These are phyloP conservation scores for Dryas integrifolia DNA, from an alignment of 331 rosid genomes.

Conservation along the genomic window DNA sequence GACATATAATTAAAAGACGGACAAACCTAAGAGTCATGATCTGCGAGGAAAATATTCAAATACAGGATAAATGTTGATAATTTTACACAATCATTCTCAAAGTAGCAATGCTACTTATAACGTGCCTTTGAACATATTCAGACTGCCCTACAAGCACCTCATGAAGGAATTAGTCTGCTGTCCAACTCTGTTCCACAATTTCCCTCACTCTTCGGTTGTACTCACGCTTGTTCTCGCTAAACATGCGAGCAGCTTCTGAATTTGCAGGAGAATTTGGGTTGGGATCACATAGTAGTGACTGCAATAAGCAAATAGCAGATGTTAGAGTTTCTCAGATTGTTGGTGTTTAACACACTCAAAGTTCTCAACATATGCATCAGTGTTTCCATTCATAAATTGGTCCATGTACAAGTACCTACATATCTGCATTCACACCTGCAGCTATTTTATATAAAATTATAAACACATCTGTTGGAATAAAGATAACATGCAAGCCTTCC, in stretches of 20 bases:
- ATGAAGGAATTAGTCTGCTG: conserved; percentile 57
- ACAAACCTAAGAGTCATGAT: conserved; percentile 29
- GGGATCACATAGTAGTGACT: conserved; percentile 93
- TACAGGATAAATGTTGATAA: conserved; percentile 30
- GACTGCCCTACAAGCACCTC: conserved; percentile 13
- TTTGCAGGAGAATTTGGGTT: conserved; percentile 97
- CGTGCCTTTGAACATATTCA: conserved; percentile 31
- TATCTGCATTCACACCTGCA: not conserved
- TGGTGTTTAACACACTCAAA: not conserved
- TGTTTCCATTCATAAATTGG: not conserved
- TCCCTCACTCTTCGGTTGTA: conserved; percentile 92
- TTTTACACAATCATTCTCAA: conserved; percentile 38
- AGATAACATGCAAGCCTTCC: not conserved
- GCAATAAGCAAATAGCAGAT: conserved; percentile 23
- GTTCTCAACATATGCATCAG: too few relatives aligned
- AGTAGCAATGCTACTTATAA: conserved; percentile 33
- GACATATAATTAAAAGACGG: conserved; percentile 28
- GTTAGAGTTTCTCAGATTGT: not conserved
- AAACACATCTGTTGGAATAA: not conserved
- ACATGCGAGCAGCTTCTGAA: conserved; percentile 95
- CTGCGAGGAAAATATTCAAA: conserved; percentile 21
- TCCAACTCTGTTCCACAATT: conserved; percentile 97
- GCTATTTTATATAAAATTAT: too few relatives aligned
- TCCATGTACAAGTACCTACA: not conserved
- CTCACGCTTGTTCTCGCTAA: conserved; percentile 90